Base-by-base conservation (phyloP, 805 yeast genomes). In the Sugiyamaella boreocaroliniensis region DNA sequence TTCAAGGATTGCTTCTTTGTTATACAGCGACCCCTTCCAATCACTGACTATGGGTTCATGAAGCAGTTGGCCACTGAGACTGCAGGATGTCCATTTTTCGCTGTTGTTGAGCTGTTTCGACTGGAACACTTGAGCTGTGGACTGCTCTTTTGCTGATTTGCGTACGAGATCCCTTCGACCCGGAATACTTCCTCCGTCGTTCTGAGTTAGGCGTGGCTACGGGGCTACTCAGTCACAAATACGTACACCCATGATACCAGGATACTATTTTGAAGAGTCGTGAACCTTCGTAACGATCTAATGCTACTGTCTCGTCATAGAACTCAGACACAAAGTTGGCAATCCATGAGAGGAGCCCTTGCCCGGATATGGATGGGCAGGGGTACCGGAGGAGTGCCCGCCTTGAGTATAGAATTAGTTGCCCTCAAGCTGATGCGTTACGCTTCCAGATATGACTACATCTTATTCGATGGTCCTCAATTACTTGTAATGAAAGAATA, bases 161-260 rank as follows among this genome's bases (percentile, higher is more conserved):
- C 59, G 65, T 14, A 68, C 66, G 10, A 79, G 75, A 57, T 83
- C 86, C 55, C 75, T 73, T 29, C 86, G 70, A 43, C 77, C 76
- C 15, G 84, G 83, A 20, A 85, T 80, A 0, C 86, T 76, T 6
- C 89, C 89, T 20, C 92, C 92, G 63, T 85, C 92, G 45, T 63
- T 63, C 66, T 63, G 40, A 19, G 32, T 45, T 26, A 20, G 43
- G 4, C 26, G 8, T 10, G 37, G 37, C 12, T 11, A 32, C n/a
- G n/a, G 5, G 11, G n/a, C 5, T 32, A 32, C 37, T 9, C 37
- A 3, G 37, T 14, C n/a, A 11, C 37, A 32, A 22, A 22, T 22
- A 32, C 37, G 4, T 32, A 32, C 37, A 9, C 37, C 37, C 37
- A 32, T 32, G 5, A 22, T 22, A 22, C 6, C 26, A 22, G 26